Evolutionary conservation across 1,139 yeast genomes (phyloP).

Genomic region (Lodderomyces orthopsilosis): DNA sequence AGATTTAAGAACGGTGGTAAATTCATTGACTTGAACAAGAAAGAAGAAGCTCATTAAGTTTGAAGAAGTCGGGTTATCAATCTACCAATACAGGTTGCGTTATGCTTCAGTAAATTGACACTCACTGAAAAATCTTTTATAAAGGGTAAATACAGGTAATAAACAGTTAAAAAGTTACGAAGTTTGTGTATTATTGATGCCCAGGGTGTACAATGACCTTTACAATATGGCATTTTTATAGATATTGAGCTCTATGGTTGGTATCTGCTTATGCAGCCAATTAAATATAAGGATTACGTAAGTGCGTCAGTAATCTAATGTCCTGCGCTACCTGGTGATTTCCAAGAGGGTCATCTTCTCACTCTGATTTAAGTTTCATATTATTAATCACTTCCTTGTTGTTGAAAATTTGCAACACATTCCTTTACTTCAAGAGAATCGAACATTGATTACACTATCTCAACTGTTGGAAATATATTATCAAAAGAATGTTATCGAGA

Average conservation of each 20-base stretch:
- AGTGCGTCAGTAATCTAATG: not conserved
- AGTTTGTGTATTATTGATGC: too few species aligned
- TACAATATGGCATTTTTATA: too few species aligned
- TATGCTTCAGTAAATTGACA: not conserved
- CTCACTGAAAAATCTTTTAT: not conserved
- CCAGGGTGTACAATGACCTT: too few species aligned
- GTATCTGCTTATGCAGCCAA: not conserved
- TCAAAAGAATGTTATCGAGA: constrained; percentile 4
- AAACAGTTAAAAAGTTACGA: not conserved
- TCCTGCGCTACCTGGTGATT: not conserved
- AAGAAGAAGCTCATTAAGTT: constrained; percentile 1
- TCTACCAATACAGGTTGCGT: too few species aligned
- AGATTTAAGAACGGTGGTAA: constrained; percentile 51
- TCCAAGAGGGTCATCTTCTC: not conserved
- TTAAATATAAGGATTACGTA: not conserved
- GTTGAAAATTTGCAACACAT: not conserved
- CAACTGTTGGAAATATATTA: too few species aligned
- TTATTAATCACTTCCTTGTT: not conserved
- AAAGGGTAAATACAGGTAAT: not conserved
- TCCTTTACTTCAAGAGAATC: not conserved
- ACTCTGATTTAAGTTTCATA: not conserved
- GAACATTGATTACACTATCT: too few species aligned
- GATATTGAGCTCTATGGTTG: too few species aligned
- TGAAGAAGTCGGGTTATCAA: not conserved
- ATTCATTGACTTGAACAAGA: constrained; percentile 46